phyloP scores from a whole-genome alignment of 495 filamentous ascomycete species.

The Penicillium bovifimosum region DNA sequence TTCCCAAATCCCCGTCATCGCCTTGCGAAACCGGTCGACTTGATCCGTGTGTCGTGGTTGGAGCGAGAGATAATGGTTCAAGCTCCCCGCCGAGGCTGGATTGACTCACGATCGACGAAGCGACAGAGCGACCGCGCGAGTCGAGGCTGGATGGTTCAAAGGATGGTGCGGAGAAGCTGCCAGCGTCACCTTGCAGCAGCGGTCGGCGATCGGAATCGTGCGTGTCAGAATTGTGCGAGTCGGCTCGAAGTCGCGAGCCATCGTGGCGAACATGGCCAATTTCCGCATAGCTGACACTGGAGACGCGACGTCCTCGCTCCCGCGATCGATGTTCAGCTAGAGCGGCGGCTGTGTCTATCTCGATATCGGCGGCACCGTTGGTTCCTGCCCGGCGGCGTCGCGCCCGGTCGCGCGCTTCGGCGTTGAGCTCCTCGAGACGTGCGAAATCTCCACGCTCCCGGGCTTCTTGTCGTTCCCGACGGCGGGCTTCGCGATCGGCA shows the following conservation, averaged over 20 bases:
- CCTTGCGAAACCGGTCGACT: conserved; percentile 15
- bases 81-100: conserved; percentile 24
- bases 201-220: conserved; percentile 70
- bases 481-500: conserved; percentile 69
- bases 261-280: conserved; percentile 85
- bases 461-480: conserved; percentile 60
- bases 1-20: conserved; percentile 36
- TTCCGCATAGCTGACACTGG: conserved; percentile 79
- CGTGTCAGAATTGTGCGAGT: conserved; percentile 72
- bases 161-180: conserved; percentile 24
- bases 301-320: conserved; percentile 67
- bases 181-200: conserved; percentile 64
- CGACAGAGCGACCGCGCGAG: conserved; percentile 32
- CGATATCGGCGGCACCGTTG: conserved; percentile 22
- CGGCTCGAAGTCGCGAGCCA: conserved; percentile 77
- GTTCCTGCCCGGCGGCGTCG: conserved; percentile 20
- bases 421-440: conserved; percentile 55
- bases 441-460: conserved; percentile 60
- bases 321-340: conserved; percentile 64
- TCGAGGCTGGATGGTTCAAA: conserved; percentile 17
- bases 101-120: conserved; percentile 31
- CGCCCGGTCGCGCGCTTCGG: conserved; percentile 30
- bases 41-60: conserved; percentile 21
- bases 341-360: conserved; percentile 17
- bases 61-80: conserved; percentile 23